Base-by-base conservation (phyloP, 108 stramenopile species). In the Fistulifera solaris region DNA sequence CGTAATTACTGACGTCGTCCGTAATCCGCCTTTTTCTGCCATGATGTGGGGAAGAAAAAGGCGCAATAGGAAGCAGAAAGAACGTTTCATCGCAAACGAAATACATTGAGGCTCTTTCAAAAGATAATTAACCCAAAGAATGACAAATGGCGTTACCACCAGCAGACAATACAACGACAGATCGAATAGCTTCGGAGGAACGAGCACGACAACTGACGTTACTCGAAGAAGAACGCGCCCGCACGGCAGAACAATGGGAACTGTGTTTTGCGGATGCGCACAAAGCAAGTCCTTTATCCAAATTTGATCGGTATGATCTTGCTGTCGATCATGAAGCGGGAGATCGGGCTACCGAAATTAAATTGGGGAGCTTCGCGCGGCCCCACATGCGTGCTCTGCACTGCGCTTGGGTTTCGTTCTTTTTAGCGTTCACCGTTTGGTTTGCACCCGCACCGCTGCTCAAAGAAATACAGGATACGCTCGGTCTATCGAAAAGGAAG, bases 381-480 rank as follows among this genome's bases (percentile, higher is more conserved):
- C 87, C 87, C 10, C 87, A 89, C 68, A 89, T 85, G 88, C 77
- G 91, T 25, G 85, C 76, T 18, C 80, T 90, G 58, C 89, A 90
- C 67, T 71, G 71, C 58, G 70, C 80, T 1, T 90, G 89, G 89
- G 39, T 77, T 2, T 62, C 58, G 24, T 87, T 87, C 76, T 90
- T 91, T 65, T 54, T 62, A 14, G 86, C 88, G 5, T 94, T 94
- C 73, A 67, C 80, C 63, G 69, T 76, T 58, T 94, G 93, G 93
- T 94, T 94, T 66, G 71, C 83, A 24, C 69, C 80, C 48, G 87
- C 93, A 13, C 93, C 87, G 7, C 74, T 94, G 38, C 35, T 94
- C 26, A 58, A 70, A 7, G 85, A 87, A 55, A 73, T 94, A 39
- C 51, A 58, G 52, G 63, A 49, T 13, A 65, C 68, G 10, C 78